Base-by-base conservation (phyloP, 441 rosid species). In the Cnidoscolus chayamansa region DNA sequence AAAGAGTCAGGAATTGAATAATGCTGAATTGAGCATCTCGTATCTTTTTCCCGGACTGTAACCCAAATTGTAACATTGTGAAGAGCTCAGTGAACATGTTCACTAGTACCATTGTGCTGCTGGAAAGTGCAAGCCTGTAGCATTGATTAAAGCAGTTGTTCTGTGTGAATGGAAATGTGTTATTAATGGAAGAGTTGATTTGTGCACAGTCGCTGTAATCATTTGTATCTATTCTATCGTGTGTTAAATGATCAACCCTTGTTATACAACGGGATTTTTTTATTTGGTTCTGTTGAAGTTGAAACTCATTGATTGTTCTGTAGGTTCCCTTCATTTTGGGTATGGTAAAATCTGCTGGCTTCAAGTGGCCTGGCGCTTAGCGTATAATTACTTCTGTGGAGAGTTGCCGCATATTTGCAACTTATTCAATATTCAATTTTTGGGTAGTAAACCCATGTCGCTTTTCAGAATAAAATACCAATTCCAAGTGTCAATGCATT, bases 1-100 rank as follows among this genome's bases (percentile, higher is more conserved):
- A 63, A 63, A 64, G 76, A 55, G 61, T 31, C 16, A 1, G 61
- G 58, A 60, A 59, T 65, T n/a, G 11, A 70, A 58, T 32, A 55
- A 49, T 63, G 74, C 75, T 51, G 64, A 55, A 77, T 53, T 60
- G 48, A 62, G 20, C 43, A 40, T 71, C 13, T 40, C 16, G 32
- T 56, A 48, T 71, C 64, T 37, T 20, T 65, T 64, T 37, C 25
- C 25, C 25, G 7, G 69, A 25, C 25, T 25, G 25, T 25, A 25
- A 25, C 25, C 25, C 57, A 35, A 74, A 73, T 57, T 77, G 76
- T 79, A 76, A 67, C 78, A 50, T 73, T 67, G 57, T 69, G 76
- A 74, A 73, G 82, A 81, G 79, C 54, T 7, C 15, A 17, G 63
- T 54, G 67, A 32, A 51, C 72, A 60, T 76, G 65, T 66, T 62